These are phyloP conservation scores for Tremella fuciformis DNA, from an alignment of 768 basidiomycete genomes.

Conservation along the genomic window DNA sequence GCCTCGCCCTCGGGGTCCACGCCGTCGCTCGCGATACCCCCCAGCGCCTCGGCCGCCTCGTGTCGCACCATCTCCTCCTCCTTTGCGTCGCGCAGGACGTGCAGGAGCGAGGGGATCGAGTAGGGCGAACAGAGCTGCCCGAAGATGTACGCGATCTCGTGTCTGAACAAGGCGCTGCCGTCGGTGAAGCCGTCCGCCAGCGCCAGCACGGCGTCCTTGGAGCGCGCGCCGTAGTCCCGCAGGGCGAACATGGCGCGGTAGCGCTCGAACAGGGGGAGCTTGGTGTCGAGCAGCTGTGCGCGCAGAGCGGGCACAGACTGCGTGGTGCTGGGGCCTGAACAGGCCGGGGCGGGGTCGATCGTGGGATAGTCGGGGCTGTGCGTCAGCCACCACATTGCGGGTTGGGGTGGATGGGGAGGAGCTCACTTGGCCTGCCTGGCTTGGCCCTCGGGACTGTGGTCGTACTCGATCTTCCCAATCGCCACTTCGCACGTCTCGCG, in stretches of 20 bases:
- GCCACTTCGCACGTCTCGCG: conserved; percentile 98
- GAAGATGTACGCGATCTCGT: conserved; percentile 98
- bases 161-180: conserved; percentile 88
- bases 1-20: conserved; percentile 49
- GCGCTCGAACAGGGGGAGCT: conserved; percentile 76
- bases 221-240: conserved; percentile 73
- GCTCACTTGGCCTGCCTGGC: conserved; percentile 47
- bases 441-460: conserved; percentile 55
- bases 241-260: conserved; percentile 99
- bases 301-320: conserved; percentile 60
- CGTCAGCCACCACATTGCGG: neutral
- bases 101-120: conserved; percentile 77
- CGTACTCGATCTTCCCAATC: conserved; percentile 90
- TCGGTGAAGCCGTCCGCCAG: conserved; percentile 88
- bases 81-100: conserved; percentile 65
- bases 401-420: neutral
- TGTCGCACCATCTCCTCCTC: conserved; percentile 98
- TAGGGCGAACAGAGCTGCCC: conserved; percentile 88
- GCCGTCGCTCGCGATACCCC: conserved; percentile 71
- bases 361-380: conserved; percentile 51
- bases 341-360: conserved; percentile 52
- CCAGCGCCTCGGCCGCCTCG: conserved; percentile 96
- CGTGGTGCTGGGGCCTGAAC: conserved; percentile 17
- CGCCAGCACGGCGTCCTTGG: conserved; percentile 77
- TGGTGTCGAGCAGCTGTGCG: conserved; percentile 63